Evolutionary conservation across 1,284 basidiomycete species (phyloP).

Genomic region (Jaminaea rosea): DNA sequence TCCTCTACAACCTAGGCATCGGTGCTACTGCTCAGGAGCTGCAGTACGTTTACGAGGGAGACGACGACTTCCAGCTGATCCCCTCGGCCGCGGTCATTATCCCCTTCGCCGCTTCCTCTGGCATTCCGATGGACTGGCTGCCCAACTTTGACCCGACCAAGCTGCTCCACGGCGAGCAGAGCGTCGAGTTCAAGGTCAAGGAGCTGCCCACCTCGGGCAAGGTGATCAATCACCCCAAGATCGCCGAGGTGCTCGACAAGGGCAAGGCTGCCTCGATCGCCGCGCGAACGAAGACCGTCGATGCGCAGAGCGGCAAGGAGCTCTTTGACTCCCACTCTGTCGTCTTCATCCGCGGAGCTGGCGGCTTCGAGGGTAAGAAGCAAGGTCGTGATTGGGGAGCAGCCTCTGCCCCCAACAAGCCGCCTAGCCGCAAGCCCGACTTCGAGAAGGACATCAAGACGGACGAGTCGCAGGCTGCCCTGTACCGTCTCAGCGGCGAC

Average conservation of each 20-base stretch:
- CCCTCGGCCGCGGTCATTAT: slow-evolving; percentile 95
- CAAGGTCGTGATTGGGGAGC: slow-evolving; percentile 77
- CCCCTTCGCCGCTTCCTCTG: slow-evolving; percentile 56
- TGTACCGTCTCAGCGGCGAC: slow-evolving; percentile 72
- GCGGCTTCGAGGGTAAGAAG: slow-evolving; percentile 90
- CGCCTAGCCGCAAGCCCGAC: slow-evolving; percentile 54
- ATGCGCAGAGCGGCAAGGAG: slow-evolving; percentile 59
- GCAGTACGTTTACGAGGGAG: slow-evolving; percentile 80
- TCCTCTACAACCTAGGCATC: slow-evolving; percentile 89
- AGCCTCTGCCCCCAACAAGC: slow-evolving; percentile 72
- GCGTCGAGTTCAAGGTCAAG: slow-evolving; percentile 60
- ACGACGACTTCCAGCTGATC: slow-evolving; percentile 74
- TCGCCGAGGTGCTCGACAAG: slow-evolving; percentile 65
- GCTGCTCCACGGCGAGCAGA: slow-evolving; percentile 96
- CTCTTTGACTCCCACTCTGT: slow-evolving; percentile 91
- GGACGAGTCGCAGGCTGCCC: slow-evolving; percentile 57
- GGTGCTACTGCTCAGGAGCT: slow-evolving; percentile 91
- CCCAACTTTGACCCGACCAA: slow-evolving; percentile 92
- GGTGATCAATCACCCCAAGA: slow-evolving; percentile 66
- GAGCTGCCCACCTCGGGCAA: slow-evolving; percentile 67
- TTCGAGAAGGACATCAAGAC: slow-evolving; percentile 42
- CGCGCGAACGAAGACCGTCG: slow-evolving; percentile 19
- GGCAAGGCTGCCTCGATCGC: slow-evolving; percentile 39
- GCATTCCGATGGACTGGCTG: slow-evolving; percentile 64
- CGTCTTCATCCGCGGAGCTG: slow-evolving; percentile 83